Percentiles rank a stretch among this genome's conserved stretches.
Evolutionary conservation across 139 green algal genomes (phyloP).

Genomic region (Mesostigma viride): DNA sequence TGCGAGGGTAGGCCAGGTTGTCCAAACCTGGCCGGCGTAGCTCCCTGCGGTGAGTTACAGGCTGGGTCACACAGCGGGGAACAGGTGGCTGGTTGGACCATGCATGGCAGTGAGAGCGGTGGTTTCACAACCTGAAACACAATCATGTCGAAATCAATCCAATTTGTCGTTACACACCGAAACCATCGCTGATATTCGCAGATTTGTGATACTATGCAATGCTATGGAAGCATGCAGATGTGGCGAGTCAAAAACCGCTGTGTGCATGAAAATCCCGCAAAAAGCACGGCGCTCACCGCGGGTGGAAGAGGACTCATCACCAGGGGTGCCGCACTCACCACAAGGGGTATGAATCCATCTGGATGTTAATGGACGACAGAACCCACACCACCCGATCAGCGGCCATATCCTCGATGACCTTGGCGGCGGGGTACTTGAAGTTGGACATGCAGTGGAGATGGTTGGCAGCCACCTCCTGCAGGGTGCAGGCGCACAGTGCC

Average conservation of each 20-base stretch:
- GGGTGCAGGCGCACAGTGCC: no score
- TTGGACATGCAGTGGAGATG: conserved; percentile 17
- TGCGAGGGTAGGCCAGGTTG: no score
- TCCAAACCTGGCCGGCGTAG: no score
- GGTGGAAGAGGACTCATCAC: neutral
- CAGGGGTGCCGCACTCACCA: conserved; percentile 47
- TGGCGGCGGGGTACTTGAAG: conserved; percentile 25
- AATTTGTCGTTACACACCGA: conserved; percentile 27
- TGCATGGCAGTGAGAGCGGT: no score
- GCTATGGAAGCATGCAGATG: neutral
- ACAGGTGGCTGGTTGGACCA: no score
- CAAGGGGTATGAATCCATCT: conserved; percentile 76
- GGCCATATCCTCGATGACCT: conserved; percentile 15
- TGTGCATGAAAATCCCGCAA: neutral
- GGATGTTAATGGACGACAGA: conserved; percentile 77
- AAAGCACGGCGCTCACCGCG: no score
- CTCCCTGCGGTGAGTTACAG: no score
- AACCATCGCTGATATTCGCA: neutral
- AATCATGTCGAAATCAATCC: no score
- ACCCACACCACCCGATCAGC: conserved; percentile 39
- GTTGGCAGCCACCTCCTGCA: conserved; percentile 24
- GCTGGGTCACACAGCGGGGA: no score
- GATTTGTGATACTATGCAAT: neutral
- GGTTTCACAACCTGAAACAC: no score
- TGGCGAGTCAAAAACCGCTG: neutral